Evolutionary conservation across 2,329 filamentous ascomycete species (phyloP).

Genomic region (Colletotrichum navitas): DNA sequence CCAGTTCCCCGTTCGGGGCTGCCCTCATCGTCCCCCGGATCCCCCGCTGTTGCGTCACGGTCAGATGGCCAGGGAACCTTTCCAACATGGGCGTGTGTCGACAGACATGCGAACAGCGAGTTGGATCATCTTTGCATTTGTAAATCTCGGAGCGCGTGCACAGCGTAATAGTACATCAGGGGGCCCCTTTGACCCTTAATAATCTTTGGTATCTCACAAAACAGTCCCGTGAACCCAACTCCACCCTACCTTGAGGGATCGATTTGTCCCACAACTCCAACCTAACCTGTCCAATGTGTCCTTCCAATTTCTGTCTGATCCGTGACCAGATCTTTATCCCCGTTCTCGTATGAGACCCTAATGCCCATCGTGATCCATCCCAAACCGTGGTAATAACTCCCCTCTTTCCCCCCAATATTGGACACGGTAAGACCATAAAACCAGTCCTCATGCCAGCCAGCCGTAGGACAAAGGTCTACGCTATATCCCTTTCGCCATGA

Average conservation of each 20-base stretch:
- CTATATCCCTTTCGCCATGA: conserved; percentile 19
- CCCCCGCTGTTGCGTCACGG: background rate
- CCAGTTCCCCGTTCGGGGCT: background rate
- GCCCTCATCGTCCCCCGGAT: background rate
- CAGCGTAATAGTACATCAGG: conserved; percentile 11
- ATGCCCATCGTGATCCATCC: conserved; percentile 12
- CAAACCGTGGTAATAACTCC: conserved; percentile 11
- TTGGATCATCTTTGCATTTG: background rate
- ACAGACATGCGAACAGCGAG: background rate
- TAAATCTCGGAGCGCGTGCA: background rate
- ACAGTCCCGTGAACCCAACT: conserved; percentile 24
- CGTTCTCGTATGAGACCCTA: background rate
- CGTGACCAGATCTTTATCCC: conserved; percentile 1
- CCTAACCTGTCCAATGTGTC: background rate
- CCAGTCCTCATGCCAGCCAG: conserved; percentile 10
- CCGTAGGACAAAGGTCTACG: background rate
- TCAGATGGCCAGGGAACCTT: background rate
- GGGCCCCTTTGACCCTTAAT: background rate
- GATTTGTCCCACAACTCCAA: conserved; percentile 14
- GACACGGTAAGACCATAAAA: background rate
- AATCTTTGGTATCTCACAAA: conserved; percentile 34
- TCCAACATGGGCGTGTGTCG: background rate
- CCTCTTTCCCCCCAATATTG: background rate
- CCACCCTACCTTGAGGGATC: conserved; percentile 6
- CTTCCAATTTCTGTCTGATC: background rate